These are phyloP conservation scores for Magnaporthales sp. DNA, from an alignment of 2,329 filamentous ascomycete genomes.

Conservation along the genomic window DNA sequence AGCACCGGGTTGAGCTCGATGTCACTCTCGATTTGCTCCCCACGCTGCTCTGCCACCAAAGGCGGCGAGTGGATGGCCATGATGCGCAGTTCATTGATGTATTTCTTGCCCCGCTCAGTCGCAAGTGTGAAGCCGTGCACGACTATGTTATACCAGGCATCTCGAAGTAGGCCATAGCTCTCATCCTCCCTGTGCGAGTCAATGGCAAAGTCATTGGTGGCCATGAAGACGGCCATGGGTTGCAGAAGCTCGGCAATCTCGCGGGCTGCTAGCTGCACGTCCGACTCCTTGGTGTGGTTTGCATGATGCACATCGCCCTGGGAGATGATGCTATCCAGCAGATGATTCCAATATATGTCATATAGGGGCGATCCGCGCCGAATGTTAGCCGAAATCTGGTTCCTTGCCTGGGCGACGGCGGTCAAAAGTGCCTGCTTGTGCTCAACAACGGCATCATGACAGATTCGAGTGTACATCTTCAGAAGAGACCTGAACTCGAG, in stretches of 20 bases:
- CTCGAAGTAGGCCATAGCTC: constrained; percentile 64
- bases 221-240: constrained; percentile 79
- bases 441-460: constrained; percentile 62
- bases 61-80: constrained; percentile 84
- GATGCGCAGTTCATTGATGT: constrained; percentile 68
- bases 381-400: constrained; percentile 64
- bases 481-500: constrained; percentile 80
- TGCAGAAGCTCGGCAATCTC: constrained; percentile 84
- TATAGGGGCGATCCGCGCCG: constrained; percentile 66
- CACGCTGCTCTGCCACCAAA: constrained; percentile 78
- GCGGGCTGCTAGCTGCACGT: constrained; percentile 72
- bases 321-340: constrained; percentile 81
- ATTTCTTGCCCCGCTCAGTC: constrained; percentile 63
- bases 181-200: constrained; percentile 52
- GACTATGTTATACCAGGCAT: constrained; percentile 97
- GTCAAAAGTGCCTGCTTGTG: constrained; percentile 58
- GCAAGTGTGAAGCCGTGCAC: constrained; percentile 80
- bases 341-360: constrained; percentile 72
- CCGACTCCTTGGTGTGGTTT: constrained; percentile 64
- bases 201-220: constrained; percentile 48
- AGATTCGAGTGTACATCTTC: constrained; percentile 71
- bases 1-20: constrained; percentile 94
- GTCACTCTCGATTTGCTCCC: constrained; percentile 87
- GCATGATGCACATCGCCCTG: constrained; percentile 78
- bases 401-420: constrained; percentile 73